Evolutionary conservation across 163 green algal species (phyloP).

Genomic region (Scenedesmus sp.): DNA sequence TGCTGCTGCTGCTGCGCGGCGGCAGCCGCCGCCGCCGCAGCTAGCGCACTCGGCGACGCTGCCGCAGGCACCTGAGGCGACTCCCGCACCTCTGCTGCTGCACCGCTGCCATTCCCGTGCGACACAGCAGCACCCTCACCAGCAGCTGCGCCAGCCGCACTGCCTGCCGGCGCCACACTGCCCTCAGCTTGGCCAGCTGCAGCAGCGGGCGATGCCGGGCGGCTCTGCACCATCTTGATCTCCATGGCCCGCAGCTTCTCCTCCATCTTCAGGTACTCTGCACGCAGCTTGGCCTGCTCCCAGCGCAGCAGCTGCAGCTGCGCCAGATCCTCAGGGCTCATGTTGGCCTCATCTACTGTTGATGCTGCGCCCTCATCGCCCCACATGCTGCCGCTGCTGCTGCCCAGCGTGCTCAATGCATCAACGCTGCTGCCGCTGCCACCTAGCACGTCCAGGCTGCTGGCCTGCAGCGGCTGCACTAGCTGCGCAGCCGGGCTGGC

Average conservation of each 20-base stretch:
- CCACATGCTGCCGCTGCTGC: not conserved
- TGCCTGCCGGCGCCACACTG: not conserved
- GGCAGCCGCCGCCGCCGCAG: not conserved
- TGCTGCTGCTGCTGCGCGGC: not conserved
- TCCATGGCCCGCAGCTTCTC: conserved; percentile 73
- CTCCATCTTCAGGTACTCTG: conserved; percentile 74
- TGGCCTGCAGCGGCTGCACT: not conserved
- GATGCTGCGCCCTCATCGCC: not conserved
- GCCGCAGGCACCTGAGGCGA: not conserved
- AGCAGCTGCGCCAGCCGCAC: not conserved
- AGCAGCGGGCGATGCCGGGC: conserved; percentile 18
- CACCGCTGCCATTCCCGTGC: not conserved
- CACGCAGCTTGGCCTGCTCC: conserved; percentile 64
- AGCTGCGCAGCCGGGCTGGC: not conserved
- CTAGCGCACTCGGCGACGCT: not conserved
- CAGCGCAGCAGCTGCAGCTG: conserved; percentile 49
- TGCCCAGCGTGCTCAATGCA: conserved; percentile 4
- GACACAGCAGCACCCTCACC: not conserved
- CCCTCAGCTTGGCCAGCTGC: not conserved
- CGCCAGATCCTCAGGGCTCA: conserved; percentile 47
- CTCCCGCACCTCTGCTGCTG: not conserved
- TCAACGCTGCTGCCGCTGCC: not conserved
- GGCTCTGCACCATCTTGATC: conserved; percentile 18
- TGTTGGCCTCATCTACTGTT: not conserved
- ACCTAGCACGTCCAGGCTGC: not conserved